A percentile compares a stretch with the other conserved stretches of the same genome.
These are phyloP conservation scores for Fusarium albidum DNA, from an alignment of 2,329 filamentous ascomycete species.

Conservation along the genomic window DNA sequence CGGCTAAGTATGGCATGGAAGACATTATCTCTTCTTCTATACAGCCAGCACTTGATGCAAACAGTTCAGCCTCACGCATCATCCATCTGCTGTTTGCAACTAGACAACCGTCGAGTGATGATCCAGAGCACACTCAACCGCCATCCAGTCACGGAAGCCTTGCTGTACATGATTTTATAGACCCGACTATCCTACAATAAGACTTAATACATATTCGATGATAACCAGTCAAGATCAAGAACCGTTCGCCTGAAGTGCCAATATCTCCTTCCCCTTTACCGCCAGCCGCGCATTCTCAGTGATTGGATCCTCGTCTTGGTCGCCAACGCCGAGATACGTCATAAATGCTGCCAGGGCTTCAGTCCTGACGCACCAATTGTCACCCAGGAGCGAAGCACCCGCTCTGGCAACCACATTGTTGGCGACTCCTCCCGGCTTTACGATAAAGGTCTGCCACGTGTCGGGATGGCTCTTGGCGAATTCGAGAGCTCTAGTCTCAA, in stretches of 20 bases:
- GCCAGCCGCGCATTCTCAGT: conserved; percentile 22
- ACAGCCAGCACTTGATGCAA: background rate
- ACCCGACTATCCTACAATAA: conserved; percentile 2
- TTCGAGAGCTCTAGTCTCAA: conserved; percentile 19
- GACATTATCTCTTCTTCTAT: conserved; percentile 21
- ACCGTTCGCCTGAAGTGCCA: conserved; percentile 1
- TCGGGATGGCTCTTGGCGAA: conserved; percentile 13
- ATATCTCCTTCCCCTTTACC: conserved; percentile 15
- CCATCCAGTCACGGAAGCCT: too few relatives aligned
- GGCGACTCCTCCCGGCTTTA: conserved; percentile 25
- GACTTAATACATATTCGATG: too few relatives aligned
- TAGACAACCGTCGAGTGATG: background rate
- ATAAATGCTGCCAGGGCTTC: conserved; percentile 33
- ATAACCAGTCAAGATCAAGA: too few relatives aligned
- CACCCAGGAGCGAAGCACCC: conserved; percentile 10
- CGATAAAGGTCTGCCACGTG: conserved; percentile 29
- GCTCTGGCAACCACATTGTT: background rate
- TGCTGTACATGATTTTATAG: conserved; percentile 7
- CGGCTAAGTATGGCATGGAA: conserved; percentile 5
- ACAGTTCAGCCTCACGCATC: conserved; percentile 4
- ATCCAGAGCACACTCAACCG: background rate
- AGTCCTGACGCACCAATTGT: conserved; percentile 25
- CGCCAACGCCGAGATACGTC: conserved; percentile 25
- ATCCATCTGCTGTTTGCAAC: background rate
- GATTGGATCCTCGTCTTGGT: conserved; percentile 13